Conservation (phyloP, 2,329 filamentous ascomycete species). For the Coniochaeta sp. region DNA sequence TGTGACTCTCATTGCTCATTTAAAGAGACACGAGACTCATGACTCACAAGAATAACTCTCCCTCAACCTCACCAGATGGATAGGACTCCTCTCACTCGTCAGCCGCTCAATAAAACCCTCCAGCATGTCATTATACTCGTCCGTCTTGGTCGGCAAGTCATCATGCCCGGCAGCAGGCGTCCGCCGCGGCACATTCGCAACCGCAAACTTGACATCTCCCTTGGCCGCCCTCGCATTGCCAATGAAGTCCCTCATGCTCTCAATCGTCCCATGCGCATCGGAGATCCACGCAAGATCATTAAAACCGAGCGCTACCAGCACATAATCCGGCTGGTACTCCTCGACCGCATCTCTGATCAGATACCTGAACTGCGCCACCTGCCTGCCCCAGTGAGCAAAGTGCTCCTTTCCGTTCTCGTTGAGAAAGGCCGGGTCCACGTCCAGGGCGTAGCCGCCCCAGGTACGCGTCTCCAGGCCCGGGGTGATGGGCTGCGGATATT, state of each 20-base stretch:
- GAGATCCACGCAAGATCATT: slow-evolving; percentile 24
- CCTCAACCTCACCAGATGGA: slow-evolving; percentile 23
- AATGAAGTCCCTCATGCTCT: slow-evolving; percentile 18
- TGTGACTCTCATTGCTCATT: no score
- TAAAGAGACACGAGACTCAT: neutral
- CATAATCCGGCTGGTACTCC: slow-evolving; percentile 21
- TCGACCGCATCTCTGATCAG: slow-evolving; percentile 18
- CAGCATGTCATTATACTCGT: slow-evolving; percentile 19
- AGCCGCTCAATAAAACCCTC: slow-evolving; percentile 14
- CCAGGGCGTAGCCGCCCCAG: slow-evolving; percentile 22
- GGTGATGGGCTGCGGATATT: slow-evolving; percentile 5
- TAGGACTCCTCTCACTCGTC: slow-evolving; percentile 17
- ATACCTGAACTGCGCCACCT: slow-evolving; percentile 20
- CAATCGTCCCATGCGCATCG: slow-evolving; percentile 11
- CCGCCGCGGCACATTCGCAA: slow-evolving; percentile 22
- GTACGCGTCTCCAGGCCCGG: neutral
- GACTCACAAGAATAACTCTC: slow-evolving; percentile 21
- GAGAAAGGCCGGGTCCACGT: slow-evolving; percentile 16
- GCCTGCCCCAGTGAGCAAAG: slow-evolving; percentile 24
- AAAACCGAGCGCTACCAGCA: slow-evolving; percentile 25
- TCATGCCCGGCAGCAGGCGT: slow-evolving; percentile 13
- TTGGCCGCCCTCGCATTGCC: slow-evolving; percentile 20
- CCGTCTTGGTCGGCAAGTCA: slow-evolving; percentile 15
- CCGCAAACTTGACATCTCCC: slow-evolving; percentile 15
- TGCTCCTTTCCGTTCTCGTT: slow-evolving; percentile 17